A percentile compares a stretch with the other conserved stretches of the same genome.
Evolutionary conservation across 148 eudicot genomes (phyloP).

Genomic region (Salicornia ramosissima): DNA sequence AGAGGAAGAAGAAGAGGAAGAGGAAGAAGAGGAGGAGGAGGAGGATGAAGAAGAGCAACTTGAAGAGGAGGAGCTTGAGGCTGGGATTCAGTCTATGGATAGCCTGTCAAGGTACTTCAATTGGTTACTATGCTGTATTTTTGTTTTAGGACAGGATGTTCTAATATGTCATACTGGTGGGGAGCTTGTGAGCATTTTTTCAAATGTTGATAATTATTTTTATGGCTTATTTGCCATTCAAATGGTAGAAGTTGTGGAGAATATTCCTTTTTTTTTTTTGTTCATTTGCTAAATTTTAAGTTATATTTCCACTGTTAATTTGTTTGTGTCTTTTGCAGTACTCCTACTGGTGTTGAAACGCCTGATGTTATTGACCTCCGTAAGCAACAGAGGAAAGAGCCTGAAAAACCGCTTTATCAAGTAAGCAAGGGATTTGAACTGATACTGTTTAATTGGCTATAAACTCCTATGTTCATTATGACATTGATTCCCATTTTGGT

Average conservation of each 20-base stretch:
- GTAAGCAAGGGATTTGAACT: conserved; percentile 31
- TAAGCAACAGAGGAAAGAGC: conserved; percentile 96
- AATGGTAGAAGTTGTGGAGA: neutral
- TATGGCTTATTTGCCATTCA: neutral
- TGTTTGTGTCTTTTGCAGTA: conserved; percentile 42
- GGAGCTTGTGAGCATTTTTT: neutral
- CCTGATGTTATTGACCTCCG: conserved; percentile 99
- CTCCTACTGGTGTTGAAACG: conserved; percentile 98
- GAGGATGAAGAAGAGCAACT: conserved; percentile 56
- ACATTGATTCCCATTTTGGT: neutral
- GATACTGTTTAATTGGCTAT: neutral
- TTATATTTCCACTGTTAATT: neutral
- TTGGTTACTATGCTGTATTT: too few relatives aligned
- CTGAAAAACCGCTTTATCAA: conserved; percentile 89
- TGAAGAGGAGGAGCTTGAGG: conserved; percentile 79
- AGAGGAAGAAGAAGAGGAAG: conserved; percentile 93
- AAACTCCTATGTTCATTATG: neutral
- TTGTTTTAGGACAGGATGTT: neutral
- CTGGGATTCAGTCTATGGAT: conserved; percentile 84
- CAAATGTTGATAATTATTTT: neutral
- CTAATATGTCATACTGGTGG: neutral
- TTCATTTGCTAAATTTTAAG: neutral
- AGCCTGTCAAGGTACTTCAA: conserved; percentile 75
- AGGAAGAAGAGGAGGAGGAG: conserved; percentile 78
- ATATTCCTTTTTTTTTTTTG: neutral